A percentile compares a stretch with the other conserved stretches of the same genome.
phyloP scores from a whole-genome alignment of 2,329 filamentous ascomycete species.

The Phaeoacremonium minimum region DNA sequence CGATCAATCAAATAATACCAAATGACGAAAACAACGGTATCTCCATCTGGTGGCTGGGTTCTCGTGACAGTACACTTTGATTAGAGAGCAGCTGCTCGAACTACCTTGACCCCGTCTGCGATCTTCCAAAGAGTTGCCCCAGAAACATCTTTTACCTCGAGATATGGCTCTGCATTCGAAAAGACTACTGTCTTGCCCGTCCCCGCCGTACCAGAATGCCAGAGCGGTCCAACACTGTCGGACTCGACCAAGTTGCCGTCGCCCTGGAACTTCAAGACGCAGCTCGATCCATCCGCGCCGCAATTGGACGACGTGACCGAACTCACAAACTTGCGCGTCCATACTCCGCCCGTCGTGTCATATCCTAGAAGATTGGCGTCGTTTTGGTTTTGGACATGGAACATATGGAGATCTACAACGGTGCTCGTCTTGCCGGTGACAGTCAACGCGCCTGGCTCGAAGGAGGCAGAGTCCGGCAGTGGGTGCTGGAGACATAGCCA shows the following conservation, averaged over 20 bases:
- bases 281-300: slow-evolving; percentile 4
- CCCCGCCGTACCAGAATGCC: slow-evolving; percentile 2
- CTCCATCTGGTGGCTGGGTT: too few relatives aligned
- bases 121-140: background rate
- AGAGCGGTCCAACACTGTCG: slow-evolving; percentile 1
- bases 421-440: slow-evolving; percentile 11
- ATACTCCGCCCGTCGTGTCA: slow-evolving; percentile 8
- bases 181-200: background rate
- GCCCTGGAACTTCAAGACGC: slow-evolving; percentile 1
- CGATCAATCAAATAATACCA: too few relatives aligned
- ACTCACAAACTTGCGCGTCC: slow-evolving; percentile 7
- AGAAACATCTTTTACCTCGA: background rate
- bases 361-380: slow-evolving; percentile 17
- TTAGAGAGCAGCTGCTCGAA: too few relatives aligned
- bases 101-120: slow-evolving; percentile 1
- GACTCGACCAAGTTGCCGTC: slow-evolving; percentile 5
- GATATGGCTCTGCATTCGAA: slow-evolving; percentile 1
- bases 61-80: too few relatives aligned
- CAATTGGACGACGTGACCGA: slow-evolving; percentile 5
- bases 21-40: too few relatives aligned
- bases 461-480: slow-evolving; percentile 11
- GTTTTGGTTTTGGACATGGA: slow-evolving; percentile 17
- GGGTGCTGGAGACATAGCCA: slow-evolving; percentile 16
- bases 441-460: slow-evolving; percentile 10
- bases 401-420: slow-evolving; percentile 12